These are phyloP conservation scores for Trichoderma sp. DNA, from an alignment of 2,329 filamentous ascomycete species.

Conservation along the genomic window DNA sequence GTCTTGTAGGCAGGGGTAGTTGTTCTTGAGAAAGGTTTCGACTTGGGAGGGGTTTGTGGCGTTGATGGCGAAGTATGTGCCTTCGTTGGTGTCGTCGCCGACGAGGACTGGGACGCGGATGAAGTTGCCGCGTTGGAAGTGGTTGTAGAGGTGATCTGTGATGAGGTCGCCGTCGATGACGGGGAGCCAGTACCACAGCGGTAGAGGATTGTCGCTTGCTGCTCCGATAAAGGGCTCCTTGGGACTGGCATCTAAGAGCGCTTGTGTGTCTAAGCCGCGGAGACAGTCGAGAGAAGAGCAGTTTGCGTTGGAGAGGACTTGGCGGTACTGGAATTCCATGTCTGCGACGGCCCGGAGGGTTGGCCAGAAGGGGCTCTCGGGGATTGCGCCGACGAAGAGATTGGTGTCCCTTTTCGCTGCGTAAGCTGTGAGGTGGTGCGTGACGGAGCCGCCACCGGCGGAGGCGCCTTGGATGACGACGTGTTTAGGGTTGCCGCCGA, in stretches of 20 bases:
- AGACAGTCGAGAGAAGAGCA: slow-evolving; percentile 32
- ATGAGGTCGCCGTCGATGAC: slow-evolving; percentile 48
- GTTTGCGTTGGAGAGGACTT: slow-evolving; percentile 34
- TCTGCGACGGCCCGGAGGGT: slow-evolving; percentile 43
- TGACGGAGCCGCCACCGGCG: slow-evolving; percentile 58
- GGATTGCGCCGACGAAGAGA: slow-evolving; percentile 46
- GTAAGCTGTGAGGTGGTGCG: slow-evolving; percentile 49
- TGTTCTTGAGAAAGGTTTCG: slow-evolving; percentile 42
- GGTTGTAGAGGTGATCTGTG: slow-evolving; percentile 38
- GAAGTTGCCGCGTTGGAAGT: slow-evolving; percentile 41
- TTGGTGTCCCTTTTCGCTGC: slow-evolving; percentile 40
- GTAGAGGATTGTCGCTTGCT: slow-evolving; percentile 29
- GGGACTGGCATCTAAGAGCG: slow-evolving; percentile 41
- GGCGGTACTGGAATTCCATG: slow-evolving; percentile 48
- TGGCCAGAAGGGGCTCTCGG: slow-evolving; percentile 50
- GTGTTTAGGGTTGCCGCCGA: slow-evolving; percentile 56
- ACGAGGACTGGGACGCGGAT: slow-evolving; percentile 45
- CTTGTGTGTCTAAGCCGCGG: slow-evolving; percentile 30
- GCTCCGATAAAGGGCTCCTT: slow-evolving; percentile 39
- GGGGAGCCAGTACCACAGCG: slow-evolving; percentile 50
- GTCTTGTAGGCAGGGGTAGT: slow-evolving; percentile 44
- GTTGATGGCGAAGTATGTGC: slow-evolving; percentile 43
- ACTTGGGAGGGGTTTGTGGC: slow-evolving; percentile 35
- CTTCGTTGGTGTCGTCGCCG: slow-evolving; percentile 46
- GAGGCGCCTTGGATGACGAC: slow-evolving; percentile 61